Conservation (phyloP, 2,329 filamentous ascomycete genomes). For the Rachicladosporium sp. region DNA sequence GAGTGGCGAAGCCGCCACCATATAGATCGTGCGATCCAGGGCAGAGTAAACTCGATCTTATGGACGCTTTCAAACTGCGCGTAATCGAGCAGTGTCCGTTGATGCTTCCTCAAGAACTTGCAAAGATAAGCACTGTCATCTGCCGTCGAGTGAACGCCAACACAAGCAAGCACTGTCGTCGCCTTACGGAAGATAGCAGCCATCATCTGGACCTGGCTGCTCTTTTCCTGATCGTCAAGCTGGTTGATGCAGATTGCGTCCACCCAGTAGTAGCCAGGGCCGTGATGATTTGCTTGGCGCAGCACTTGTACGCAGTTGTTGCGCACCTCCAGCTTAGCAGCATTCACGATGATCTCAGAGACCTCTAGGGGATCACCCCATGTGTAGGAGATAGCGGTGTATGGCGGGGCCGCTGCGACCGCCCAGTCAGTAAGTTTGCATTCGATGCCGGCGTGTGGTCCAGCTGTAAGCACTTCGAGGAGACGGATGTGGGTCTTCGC, state of each 20-base stretch:
- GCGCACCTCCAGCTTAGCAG: background rate
- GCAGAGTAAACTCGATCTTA: too few species aligned
- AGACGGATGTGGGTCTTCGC: too few species aligned
- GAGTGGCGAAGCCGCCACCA: too few species aligned
- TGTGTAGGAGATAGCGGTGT: slow-evolving; percentile 8
- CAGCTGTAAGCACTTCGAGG: too few species aligned
- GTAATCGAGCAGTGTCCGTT: too few species aligned
- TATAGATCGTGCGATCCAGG: too few species aligned
- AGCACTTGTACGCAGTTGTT: slow-evolving; percentile 5
- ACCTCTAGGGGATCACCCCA: slow-evolving; percentile 4
- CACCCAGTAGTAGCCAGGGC: slow-evolving; percentile 3
- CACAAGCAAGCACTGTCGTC: background rate
- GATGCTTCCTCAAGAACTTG: too few species aligned
- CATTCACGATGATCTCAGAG: slow-evolving; percentile 5
- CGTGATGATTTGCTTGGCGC: background rate
- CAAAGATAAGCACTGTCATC: too few species aligned
- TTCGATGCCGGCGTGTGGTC: too few species aligned
- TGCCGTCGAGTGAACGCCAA: too few species aligned
- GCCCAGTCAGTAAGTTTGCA: too few species aligned
- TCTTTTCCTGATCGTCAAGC: slow-evolving; percentile 4
- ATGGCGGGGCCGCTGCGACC: background rate
- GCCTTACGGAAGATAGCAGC: slow-evolving; percentile 7
- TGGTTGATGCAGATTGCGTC: slow-evolving; percentile 11
- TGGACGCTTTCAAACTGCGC: too few species aligned
- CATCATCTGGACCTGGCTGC: slow-evolving; percentile 7